Percentiles rank a stretch among this genome's conserved stretches.
Evolutionary conservation across 805 yeast genomes (phyloP).

Genomic region (Metschnikowia cubensis): DNA sequence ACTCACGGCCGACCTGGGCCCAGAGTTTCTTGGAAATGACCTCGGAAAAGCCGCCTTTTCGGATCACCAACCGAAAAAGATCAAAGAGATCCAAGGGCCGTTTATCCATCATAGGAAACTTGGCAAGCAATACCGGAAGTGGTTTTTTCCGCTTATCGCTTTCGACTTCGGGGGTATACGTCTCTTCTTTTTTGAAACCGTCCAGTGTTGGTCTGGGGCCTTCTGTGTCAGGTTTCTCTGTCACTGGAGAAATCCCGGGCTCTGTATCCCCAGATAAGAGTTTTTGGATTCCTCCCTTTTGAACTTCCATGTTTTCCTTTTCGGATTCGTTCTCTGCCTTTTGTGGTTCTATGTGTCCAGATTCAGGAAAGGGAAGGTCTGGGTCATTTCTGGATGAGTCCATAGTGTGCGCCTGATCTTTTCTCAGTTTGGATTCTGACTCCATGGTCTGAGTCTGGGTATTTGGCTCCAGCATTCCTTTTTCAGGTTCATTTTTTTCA

Average conservation of each 20-base stretch:
- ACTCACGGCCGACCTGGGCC: constrained; percentile 80
- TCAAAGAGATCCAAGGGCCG: constrained; percentile 62
- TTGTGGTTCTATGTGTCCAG: no score
- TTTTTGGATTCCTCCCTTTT: no score
- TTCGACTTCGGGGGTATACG: not conserved
- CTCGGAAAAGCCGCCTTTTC: constrained; percentile 61
- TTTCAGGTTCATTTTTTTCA: not conserved
- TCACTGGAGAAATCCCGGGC: no score
- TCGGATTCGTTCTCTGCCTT: no score
- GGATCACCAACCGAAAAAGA: constrained; percentile 52
- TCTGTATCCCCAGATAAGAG: no score
- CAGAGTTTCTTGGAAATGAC: constrained; percentile 68
- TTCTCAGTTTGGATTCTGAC: not conserved
- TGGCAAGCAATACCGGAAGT: constrained; percentile 27
- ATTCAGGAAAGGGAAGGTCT: no score
- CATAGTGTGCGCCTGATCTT: no score
- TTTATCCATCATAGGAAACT: constrained; percentile 64
- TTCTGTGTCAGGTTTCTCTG: no score
- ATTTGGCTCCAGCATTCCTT: not conserved
- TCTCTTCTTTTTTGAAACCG: not conserved
- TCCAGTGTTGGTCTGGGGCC: not conserved
- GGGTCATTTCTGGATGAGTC: no score
- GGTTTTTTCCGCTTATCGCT: constrained; percentile 5
- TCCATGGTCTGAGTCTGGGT: not conserved
- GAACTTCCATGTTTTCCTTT: no score